phyloP scores from a whole-genome alignment of 2,329 filamentous ascomycete species.

The Ophiocordyceps australis region DNA sequence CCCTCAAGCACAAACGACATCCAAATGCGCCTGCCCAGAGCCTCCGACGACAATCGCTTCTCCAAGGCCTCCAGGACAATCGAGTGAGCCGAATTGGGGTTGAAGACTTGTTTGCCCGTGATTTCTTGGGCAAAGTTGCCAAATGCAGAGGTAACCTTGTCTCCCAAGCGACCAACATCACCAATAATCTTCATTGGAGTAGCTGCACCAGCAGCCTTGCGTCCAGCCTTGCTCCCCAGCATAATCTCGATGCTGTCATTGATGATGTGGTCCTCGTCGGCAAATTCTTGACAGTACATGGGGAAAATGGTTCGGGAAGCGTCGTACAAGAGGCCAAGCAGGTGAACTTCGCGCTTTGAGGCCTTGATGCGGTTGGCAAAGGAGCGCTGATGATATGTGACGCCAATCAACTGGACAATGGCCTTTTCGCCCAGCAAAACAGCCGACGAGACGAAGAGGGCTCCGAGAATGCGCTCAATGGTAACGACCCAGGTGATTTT shows the following conservation, averaged over 20 bases:
- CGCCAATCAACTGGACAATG: conserved; percentile 66
- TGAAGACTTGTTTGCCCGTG: conserved; percentile 89
- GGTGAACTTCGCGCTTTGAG: conserved; percentile 70
- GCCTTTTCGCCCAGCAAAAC: conserved; percentile 63
- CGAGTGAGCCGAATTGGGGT: conserved; percentile 76
- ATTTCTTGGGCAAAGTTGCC: conserved; percentile 90
- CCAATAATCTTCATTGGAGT: conserved; percentile 68
- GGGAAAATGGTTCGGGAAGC: conserved; percentile 80
- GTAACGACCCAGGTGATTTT: conserved; percentile 33
- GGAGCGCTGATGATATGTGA: conserved; percentile 71
- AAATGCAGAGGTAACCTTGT: conserved; percentile 85
- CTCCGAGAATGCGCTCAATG: conserved; percentile 46
- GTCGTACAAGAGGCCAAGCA: conserved; percentile 76
- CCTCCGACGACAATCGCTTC: conserved; percentile 67
- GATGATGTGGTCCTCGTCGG: conserved; percentile 82
- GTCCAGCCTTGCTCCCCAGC: conserved; percentile 34
- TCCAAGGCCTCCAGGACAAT: conserved; percentile 81
- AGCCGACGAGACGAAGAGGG: conserved; percentile 47
- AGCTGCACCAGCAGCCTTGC: conserved; percentile 36
- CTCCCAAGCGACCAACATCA: conserved; percentile 65
- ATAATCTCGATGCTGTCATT: conserved; percentile 63
- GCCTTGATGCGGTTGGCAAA: conserved; percentile 72
- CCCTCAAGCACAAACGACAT: conserved; percentile 95
- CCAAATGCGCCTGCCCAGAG: conserved; percentile 88
- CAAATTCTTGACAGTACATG: conserved; percentile 79